Evolutionary conservation across 1,284 basidiomycete genomes (phyloP).

Genomic region (Apiotrichum siamense): DNA sequence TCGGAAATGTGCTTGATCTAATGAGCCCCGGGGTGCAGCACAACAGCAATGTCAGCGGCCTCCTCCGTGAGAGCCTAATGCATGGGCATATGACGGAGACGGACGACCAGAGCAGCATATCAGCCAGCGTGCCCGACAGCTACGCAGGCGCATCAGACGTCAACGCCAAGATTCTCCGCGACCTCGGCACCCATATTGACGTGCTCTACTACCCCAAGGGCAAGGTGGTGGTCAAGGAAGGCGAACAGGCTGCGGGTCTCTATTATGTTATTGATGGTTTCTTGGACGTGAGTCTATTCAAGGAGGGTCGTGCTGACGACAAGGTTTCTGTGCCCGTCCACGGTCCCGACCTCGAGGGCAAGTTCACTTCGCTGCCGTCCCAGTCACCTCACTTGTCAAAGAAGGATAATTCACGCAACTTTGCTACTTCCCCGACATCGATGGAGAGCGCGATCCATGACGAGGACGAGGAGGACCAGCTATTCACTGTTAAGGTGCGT

Average conservation of each 20-base stretch:
- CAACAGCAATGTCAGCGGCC: slow-evolving; percentile 58
- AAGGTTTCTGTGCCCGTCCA: slow-evolving; percentile 20
- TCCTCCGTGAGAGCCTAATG: slow-evolving; percentile 49
- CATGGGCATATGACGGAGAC: slow-evolving; percentile 86
- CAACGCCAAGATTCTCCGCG: slow-evolving; percentile 50
- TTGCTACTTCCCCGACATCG: too few relatives aligned
- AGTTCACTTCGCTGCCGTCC: background rate
- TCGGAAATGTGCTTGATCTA: slow-evolving; percentile 75
- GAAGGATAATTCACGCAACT: too few relatives aligned
- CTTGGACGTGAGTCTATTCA: slow-evolving; percentile 77
- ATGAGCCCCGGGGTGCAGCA: slow-evolving; percentile 41
- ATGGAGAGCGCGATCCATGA: too few relatives aligned
- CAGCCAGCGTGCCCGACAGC: slow-evolving; percentile 54
- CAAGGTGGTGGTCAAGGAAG: slow-evolving; percentile 77
- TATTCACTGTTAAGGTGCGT: slow-evolving; percentile 76
- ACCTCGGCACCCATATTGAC: slow-evolving; percentile 88
- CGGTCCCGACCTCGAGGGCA: slow-evolving; percentile 12
- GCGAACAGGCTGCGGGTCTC: slow-evolving; percentile 69
- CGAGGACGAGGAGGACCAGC: slow-evolving; percentile 50
- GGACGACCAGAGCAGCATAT: slow-evolving; percentile 48
- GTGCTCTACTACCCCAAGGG: slow-evolving; percentile 89
- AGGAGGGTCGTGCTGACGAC: background rate
- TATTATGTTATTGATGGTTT: slow-evolving; percentile 99
- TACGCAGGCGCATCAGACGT: slow-evolving; percentile 19
- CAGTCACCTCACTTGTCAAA: too few relatives aligned